Evolutionary conservation across 2,329 filamentous ascomycete species (phyloP).

Genomic region (Penicillium sp.): DNA sequence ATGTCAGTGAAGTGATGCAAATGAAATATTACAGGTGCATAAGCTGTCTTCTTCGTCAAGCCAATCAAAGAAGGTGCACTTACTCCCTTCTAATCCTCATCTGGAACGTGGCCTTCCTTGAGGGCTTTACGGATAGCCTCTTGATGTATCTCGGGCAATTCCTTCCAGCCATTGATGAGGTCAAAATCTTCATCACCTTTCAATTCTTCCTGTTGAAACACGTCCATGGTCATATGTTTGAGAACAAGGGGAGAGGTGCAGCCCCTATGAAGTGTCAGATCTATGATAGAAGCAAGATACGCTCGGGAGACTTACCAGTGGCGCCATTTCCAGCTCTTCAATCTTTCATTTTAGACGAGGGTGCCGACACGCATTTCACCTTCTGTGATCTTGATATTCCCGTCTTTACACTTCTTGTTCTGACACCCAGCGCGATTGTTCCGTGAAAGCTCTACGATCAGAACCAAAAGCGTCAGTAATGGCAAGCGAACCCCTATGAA

Average conservation of each 20-base stretch:
- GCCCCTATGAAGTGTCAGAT: conserved; percentile 56
- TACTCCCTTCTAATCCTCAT: conserved; percentile 86
- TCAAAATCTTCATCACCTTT: conserved; percentile 50
- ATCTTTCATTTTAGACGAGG: conserved; percentile 58
- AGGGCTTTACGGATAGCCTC: conserved; percentile 69
- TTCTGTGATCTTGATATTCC: conserved; percentile 65
- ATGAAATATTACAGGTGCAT: too few relatives aligned
- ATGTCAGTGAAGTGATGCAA: neutral
- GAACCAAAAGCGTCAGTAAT: too few relatives aligned
- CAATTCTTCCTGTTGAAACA: neutral
- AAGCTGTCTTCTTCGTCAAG: neutral
- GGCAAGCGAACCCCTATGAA: too few relatives aligned
- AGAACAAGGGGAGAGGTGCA: conserved; percentile 65
- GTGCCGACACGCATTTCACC: conserved; percentile 71
- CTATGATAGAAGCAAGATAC: neutral
- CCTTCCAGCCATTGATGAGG: conserved; percentile 73
- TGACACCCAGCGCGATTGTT: conserved; percentile 70
- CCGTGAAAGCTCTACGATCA: conserved; percentile 58
- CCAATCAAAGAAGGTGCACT: conserved; percentile 27
- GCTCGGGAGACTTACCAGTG: conserved; percentile 63
- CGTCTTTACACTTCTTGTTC: conserved; percentile 66
- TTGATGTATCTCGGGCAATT: conserved; percentile 62
- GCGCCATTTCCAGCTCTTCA: conserved; percentile 67
- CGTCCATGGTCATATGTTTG: conserved; percentile 1
- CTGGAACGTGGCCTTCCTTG: conserved; percentile 70